A percentile compares a stretch with the other conserved stretches of the same genome.
Conservation (phyloP, 148 eudicot genomes). For the Vaccinium vitisidaea region DNA sequence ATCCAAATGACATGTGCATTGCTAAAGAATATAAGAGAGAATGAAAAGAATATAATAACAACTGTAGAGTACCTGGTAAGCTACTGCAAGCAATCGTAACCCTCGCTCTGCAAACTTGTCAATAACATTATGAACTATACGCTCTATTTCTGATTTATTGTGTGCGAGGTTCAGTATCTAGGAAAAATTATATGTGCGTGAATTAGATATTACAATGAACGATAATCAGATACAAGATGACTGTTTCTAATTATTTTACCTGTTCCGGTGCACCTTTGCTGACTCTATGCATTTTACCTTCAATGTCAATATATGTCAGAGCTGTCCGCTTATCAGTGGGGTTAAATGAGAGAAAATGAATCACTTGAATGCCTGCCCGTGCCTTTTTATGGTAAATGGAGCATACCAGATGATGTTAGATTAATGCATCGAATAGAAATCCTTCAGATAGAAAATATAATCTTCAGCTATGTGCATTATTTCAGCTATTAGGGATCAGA, state of each 20-base stretch:
- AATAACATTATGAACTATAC: constrained; percentile 50
- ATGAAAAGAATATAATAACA: neutral
- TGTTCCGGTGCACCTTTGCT: constrained; percentile 63
- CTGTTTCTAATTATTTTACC: constrained; percentile 12
- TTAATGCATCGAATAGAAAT: neutral
- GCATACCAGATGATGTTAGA: neutral
- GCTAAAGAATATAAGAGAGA: neutral
- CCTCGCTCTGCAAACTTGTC: constrained; percentile 63
- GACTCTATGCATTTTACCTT: constrained; percentile 49
- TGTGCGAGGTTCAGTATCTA: constrained; percentile 52
- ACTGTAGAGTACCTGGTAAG: constrained; percentile 40
- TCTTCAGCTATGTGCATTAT: neutral
- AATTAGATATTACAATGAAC: neutral
- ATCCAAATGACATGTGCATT: neutral
- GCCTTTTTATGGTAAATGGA: constrained; percentile 33
- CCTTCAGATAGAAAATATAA: neutral
- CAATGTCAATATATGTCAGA: constrained; percentile 46
- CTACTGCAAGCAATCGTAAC: constrained; percentile 56
- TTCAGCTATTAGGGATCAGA: neutral
- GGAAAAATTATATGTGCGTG: neutral
- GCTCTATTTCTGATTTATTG: constrained; percentile 47
- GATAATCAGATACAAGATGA: neutral
- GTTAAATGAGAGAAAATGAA: constrained; percentile 62
- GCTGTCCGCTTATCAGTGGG: constrained; percentile 60
- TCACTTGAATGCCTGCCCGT: constrained; percentile 50